phyloP scores from a whole-genome alignment of 2,329 filamentous ascomycete species.

The Penicillium sclerotiorum region DNA sequence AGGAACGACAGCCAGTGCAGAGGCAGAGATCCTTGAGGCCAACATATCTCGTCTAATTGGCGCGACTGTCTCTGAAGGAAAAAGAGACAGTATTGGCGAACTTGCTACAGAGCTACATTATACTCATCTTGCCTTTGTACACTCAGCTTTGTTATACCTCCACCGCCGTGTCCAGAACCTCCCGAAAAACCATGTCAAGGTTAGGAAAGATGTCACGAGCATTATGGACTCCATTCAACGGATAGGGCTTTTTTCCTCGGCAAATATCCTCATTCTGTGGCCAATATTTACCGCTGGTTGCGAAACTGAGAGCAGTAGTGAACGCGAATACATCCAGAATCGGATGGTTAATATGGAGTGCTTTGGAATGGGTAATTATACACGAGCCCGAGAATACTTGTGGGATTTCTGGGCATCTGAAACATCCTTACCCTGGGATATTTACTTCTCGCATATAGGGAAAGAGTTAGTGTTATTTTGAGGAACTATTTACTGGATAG shows the following conservation, averaged over 20 bases:
- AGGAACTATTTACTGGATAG: too few relatives aligned
- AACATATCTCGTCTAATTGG: neutral
- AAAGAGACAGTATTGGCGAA: neutral
- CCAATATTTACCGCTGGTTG: constrained; percentile 37
- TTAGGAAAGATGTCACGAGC: constrained; percentile 15
- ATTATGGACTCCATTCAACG: constrained; percentile 14
- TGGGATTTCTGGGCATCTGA: constrained; percentile 25
- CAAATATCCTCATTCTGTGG: constrained; percentile 35
- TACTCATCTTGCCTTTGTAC: constrained; percentile 31
- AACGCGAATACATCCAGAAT: constrained; percentile 22
- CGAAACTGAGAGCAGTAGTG: constrained; percentile 22
- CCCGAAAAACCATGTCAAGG: constrained; percentile 19
- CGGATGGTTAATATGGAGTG: constrained; percentile 33
- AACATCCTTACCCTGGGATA: neutral
- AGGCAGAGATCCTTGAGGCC: neutral
- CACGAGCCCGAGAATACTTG: constrained; percentile 25
- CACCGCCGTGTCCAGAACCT: constrained; percentile 29
- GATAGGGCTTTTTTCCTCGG: constrained; percentile 25
- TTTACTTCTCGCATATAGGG: neutral
- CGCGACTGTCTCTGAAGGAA: neutral
- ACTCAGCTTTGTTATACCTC: constrained; percentile 32
- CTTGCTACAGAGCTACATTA: constrained; percentile 23
- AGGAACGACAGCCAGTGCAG: too few relatives aligned
- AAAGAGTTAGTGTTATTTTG: neutral
- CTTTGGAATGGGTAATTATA: constrained; percentile 34